Conservation (phyloP, 2,329 filamentous ascomycete species). For the Neopestalotiopsis clavispora region DNA sequence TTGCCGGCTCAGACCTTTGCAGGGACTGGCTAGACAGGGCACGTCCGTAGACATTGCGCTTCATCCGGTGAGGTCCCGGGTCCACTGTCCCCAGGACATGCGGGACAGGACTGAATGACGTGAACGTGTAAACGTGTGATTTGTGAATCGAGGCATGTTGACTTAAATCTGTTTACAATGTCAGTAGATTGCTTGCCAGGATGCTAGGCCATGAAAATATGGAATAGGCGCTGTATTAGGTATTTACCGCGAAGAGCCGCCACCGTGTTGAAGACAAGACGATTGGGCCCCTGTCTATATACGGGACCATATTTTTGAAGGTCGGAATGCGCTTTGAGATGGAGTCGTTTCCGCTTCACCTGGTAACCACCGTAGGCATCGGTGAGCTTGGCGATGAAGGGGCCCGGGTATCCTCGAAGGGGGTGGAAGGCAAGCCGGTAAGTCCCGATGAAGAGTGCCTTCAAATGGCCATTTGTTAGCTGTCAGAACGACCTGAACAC, state of each 20-base stretch:
- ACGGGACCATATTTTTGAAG: slow-evolving; percentile 22
- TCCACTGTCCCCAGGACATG: slow-evolving; percentile 14
- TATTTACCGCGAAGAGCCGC: slow-evolving; percentile 25
- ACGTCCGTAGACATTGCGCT: slow-evolving; percentile 11
- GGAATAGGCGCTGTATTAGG: slow-evolving; percentile 22
- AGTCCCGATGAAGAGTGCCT: background rate
- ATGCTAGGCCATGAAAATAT: background rate
- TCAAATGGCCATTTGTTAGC: background rate
- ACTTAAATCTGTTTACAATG: slow-evolving; percentile 22
- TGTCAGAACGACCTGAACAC: background rate
- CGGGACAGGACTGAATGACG: slow-evolving; percentile 17
- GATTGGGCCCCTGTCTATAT: slow-evolving; percentile 24
- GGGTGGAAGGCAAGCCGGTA: slow-evolving; percentile 8
- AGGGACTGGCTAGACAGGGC: slow-evolving; percentile 12
- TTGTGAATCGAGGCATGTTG: slow-evolving; percentile 24
- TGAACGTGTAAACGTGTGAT: slow-evolving; percentile 24
- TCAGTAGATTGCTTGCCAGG: slow-evolving; percentile 7
- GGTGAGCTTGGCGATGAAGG: slow-evolving; percentile 11
- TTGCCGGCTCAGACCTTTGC: slow-evolving; percentile 10
- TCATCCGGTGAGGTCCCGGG: slow-evolving; percentile 9
- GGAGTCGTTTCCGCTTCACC: background rate
- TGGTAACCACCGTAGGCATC: slow-evolving; percentile 12
- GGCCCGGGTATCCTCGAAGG: slow-evolving; percentile 6
- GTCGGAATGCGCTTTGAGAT: background rate
- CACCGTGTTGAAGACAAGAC: slow-evolving; percentile 26